Evolutionary conservation across 441 rosid species (phyloP).

Genomic region (Omphalea diandra): DNA sequence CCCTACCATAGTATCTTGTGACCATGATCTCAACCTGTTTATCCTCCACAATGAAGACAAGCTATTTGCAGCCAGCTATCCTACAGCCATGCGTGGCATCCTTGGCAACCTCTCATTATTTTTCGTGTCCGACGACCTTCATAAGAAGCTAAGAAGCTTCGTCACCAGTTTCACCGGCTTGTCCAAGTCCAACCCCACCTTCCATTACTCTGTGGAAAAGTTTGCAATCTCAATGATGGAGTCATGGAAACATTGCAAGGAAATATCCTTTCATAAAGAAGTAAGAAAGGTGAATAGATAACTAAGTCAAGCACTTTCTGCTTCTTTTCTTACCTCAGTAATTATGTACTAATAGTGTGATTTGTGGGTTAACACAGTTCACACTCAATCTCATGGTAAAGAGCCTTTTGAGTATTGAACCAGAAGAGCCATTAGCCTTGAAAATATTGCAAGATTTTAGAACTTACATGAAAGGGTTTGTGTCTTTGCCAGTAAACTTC

Average conservation of each 20-base stretch:
- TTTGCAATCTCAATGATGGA: conserved; percentile 50
- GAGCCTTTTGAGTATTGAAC: conserved; percentile 62
- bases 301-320: too few relatives aligned
- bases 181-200: conserved; percentile 46
- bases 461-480: conserved; percentile 83
- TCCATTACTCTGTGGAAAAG: conserved; percentile 46
- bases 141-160: conserved; percentile 61
- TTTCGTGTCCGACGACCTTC: conserved; percentile 55
- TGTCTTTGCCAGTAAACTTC: conserved; percentile 64
- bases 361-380: conserved; percentile 39
- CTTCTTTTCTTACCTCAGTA: too few relatives aligned
- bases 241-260: conserved; percentile 52
- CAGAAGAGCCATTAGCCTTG: conserved; percentile 52
- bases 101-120: conserved; percentile 66
- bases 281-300: conserved; percentile 44
- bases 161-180: conserved; percentile 47
- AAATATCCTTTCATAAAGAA: conserved; percentile 55
- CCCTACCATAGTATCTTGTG: conserved; percentile 82
- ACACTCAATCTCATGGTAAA: conserved; percentile 65
- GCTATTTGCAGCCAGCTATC: conserved; percentile 64
- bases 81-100: conserved; percentile 71
- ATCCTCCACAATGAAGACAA: conserved; percentile 82
- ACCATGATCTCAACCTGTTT: conserved; percentile 68
- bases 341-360: too few relatives aligned
- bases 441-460: conserved; percentile 55